phyloP scores from a whole-genome alignment of 768 basidiomycete species.

The Serendipita indica region DNA sequence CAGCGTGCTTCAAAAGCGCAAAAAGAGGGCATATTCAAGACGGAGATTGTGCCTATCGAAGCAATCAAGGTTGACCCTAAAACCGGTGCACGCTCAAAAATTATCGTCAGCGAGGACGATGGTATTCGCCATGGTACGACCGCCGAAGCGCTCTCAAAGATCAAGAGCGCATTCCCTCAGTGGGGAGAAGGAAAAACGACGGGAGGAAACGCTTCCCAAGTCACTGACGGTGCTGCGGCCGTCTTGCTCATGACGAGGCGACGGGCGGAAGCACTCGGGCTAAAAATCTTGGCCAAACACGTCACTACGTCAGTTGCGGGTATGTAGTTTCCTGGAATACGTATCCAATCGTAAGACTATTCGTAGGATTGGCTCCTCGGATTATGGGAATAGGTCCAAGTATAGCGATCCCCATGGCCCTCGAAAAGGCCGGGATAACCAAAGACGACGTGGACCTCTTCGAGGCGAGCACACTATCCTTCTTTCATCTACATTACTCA shows the following conservation, averaged over 20 bases:
- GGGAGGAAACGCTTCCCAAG: constrained; percentile 73
- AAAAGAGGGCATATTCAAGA: constrained; percentile 43
- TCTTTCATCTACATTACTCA: background rate
- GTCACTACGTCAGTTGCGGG: constrained; percentile 58
- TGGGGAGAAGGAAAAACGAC: constrained; percentile 64
- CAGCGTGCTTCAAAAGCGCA: constrained; percentile 66
- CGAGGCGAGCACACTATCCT: constrained; percentile 35
- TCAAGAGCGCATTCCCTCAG: constrained; percentile 66
- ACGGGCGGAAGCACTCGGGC: constrained; percentile 61
- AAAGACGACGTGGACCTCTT: constrained; percentile 62
- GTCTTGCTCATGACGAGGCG: constrained; percentile 65
- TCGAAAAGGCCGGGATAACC: constrained; percentile 50
- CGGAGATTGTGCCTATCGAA: constrained; percentile 60
- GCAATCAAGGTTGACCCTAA: constrained; percentile 15
- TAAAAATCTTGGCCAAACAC: constrained; percentile 64
- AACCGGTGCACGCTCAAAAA: constrained; percentile 16
- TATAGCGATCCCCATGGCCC: constrained; percentile 65
- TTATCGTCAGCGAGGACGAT: constrained; percentile 56
- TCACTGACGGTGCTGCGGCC: constrained; percentile 68
- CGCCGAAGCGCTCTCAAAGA: constrained; percentile 43
- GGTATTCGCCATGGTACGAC: constrained; percentile 67
- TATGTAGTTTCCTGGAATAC: constrained; percentile 18
- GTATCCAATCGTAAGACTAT: no score
- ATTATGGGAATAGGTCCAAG: constrained; percentile 83
- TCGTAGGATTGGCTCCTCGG: constrained; percentile 59